Base-by-base conservation (phyloP, 805 yeast genomes). In the Teunomyces cretensis region DNA sequence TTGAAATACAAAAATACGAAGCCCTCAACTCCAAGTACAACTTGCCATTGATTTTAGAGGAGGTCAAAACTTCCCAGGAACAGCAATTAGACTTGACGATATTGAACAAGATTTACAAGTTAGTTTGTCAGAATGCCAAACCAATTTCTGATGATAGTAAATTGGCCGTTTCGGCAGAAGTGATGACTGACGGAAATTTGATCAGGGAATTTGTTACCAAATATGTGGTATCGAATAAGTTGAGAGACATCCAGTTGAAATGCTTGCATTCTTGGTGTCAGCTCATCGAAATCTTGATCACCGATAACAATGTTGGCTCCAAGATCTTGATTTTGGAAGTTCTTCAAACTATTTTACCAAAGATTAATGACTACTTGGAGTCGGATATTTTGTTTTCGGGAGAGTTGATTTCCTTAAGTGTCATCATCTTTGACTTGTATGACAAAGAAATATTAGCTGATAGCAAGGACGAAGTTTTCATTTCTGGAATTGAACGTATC, bases 231-330 rank as follows among this genome's bases (percentile, higher is more conserved):
- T 70, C 68, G 33, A 69, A 71, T 36, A 70, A 72, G 32, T 75
- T 81, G 52, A 74, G 74, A 48, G 61, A 72, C 1, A 68, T 72
- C 7, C 94, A 86, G 49, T 66, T 85, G 39, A 66, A 75, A 11
- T 80, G 84, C 46, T 66, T 92, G 24, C 88, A 84, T 56, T 79
- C 95, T 0, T 92, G 98, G 98, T 83, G 84, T 16, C 84, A 83
- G 52, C 63, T 91, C 41, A 82, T 88, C 17, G 88, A 89, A 49
- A 80, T 89, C 3, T 65, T 88, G 37, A 81, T 88, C 4, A 72
- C 81, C 4, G 90, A 84, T 61, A 82, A 81, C 8, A 68, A 68
- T n/a, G 63, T 81, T 44, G 62, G 70, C 6, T 71, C 81, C 0
- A 47, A 51, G 36, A 76, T 79, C 31, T 85, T 92, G 56, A 81